Evolutionary conservation across 148 eudicot genomes (phyloP).

Genomic region (Diospyros kaki): DNA sequence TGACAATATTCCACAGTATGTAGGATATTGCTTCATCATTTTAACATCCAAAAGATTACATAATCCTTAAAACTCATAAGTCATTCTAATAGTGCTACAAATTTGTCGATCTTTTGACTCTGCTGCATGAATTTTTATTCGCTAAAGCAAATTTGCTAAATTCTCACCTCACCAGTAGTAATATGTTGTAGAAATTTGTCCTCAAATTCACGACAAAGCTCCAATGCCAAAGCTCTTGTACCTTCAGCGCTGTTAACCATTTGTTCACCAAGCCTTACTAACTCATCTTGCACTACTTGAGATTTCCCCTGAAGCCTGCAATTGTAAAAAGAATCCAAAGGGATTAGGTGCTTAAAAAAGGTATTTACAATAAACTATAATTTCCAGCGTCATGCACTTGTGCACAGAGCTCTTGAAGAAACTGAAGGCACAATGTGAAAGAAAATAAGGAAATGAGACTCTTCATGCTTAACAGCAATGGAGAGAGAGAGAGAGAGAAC

Average conservation of each 20-base stretch:
- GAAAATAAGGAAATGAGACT: not conserved
- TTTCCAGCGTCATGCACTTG: not conserved
- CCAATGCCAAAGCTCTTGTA: slow-evolving; percentile 91
- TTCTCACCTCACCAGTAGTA: slow-evolving; percentile 88
- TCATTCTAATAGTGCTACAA: too few relatives aligned
- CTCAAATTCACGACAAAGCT: slow-evolving; percentile 99
- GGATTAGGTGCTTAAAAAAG: not conserved
- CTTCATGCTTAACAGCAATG: not conserved
- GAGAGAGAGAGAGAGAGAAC: not conserved
- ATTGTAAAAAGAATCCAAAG: not conserved
- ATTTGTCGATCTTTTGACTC: too few relatives aligned
- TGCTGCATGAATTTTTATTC: too few relatives aligned
- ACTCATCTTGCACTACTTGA: slow-evolving; percentile 85
- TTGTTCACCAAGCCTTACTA: slow-evolving; percentile 88
- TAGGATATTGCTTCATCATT: too few relatives aligned
- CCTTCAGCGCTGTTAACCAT: slow-evolving; percentile 95
- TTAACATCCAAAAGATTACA: too few relatives aligned
- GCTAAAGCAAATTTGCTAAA: not conserved
- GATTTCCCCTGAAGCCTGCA: slow-evolving; percentile 98
- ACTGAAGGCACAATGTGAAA: not conserved
- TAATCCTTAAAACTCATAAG: too few relatives aligned
- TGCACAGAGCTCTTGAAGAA: not conserved
- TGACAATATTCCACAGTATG: too few relatives aligned
- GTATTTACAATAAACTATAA: not conserved
- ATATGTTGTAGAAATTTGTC: slow-evolving; percentile 89